Conservation (phyloP, 805 yeast species). For the Suhomyces canberraensis region DNA sequence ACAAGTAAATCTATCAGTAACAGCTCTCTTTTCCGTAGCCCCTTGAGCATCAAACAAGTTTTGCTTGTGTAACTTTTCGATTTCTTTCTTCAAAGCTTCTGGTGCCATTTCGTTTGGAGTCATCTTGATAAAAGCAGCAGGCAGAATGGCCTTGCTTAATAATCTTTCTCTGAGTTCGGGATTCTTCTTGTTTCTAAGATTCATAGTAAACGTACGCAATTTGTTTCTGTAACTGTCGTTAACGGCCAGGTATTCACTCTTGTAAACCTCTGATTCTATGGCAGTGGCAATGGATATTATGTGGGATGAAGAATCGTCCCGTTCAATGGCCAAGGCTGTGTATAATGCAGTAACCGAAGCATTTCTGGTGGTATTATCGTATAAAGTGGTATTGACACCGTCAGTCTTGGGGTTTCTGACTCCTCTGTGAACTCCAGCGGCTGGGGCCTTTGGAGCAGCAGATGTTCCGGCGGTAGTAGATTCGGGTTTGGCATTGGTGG, state of each 20-base stretch:
- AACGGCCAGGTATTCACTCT: conserved; percentile 54
- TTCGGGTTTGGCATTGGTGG: neutral
- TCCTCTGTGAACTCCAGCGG: conserved; percentile 31
- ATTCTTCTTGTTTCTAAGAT: conserved; percentile 83
- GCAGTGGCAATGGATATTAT: conserved; percentile 63
- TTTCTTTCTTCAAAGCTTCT: conserved; percentile 78
- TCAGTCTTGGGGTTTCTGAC: conserved; percentile 82
- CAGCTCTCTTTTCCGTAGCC: conserved; percentile 92
- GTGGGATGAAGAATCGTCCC: conserved; percentile 53
- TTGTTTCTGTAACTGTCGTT: conserved; percentile 71
- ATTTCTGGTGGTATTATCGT: conserved; percentile 79
- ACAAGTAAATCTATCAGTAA: conserved; percentile 94
- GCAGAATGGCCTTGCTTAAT: conserved; percentile 60
- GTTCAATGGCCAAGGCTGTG: conserved; percentile 83
- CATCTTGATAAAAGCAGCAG: conserved; percentile 72
- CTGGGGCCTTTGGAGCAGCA: conserved; percentile 8
- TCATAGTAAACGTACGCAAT: conserved; percentile 82
- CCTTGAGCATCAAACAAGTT: conserved; percentile 96
- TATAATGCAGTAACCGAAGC: conserved; percentile 80
- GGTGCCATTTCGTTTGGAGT: conserved; percentile 95
- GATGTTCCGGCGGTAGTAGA: neutral
- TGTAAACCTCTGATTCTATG: conserved; percentile 71
- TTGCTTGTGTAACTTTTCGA: conserved; percentile 80
- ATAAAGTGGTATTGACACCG: conserved; percentile 65
- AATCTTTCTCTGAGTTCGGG: conserved; percentile 76